Conservation (phyloP, 192 early-diverging fungal species). For the Backusella morwellensis region DNA sequence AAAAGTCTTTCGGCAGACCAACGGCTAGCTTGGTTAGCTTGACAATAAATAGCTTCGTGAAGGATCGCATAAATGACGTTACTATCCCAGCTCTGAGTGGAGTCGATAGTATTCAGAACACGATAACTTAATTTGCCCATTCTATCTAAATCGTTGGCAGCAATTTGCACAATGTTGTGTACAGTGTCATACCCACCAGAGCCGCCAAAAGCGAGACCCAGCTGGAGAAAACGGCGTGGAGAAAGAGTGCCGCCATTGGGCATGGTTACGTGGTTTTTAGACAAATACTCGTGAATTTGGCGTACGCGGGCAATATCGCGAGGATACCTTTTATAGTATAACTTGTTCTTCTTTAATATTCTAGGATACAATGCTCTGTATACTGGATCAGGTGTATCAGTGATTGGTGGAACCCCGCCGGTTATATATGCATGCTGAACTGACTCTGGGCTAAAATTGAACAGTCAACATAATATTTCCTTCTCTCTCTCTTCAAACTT, state of each 20-base stretch:
- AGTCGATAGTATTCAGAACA: slow-evolving; percentile 41
- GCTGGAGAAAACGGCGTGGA: slow-evolving; percentile 65
- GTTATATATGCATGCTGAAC: slow-evolving; percentile 64
- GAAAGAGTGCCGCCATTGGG: slow-evolving; percentile 63
- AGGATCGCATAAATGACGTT: slow-evolving; percentile 66
- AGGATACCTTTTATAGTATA: slow-evolving; percentile 65
- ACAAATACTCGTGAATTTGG: slow-evolving; percentile 55
- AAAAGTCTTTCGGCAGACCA: slow-evolving; percentile 64
- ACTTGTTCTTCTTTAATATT: slow-evolving; percentile 56
- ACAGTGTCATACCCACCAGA: slow-evolving; percentile 63
- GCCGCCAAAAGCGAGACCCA: slow-evolving; percentile 60
- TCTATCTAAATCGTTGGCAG: slow-evolving; percentile 41
- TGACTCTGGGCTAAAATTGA: slow-evolving; percentile 44
- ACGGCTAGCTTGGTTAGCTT: slow-evolving; percentile 46
- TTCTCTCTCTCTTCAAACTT: slow-evolving; percentile 21
- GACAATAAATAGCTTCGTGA: slow-evolving; percentile 68
- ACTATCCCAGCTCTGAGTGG: slow-evolving; percentile 46
- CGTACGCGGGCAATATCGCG: slow-evolving; percentile 59
- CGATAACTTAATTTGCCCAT: slow-evolving; percentile 38
- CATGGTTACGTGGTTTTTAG: slow-evolving; percentile 40
- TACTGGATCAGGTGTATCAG: slow-evolving; percentile 59
- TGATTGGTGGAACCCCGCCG: slow-evolving; percentile 66
- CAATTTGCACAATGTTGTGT: slow-evolving; percentile 53
- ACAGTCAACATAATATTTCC: neutral
- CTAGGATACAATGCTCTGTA: slow-evolving; percentile 59